phyloP scores from a whole-genome alignment of 2,329 filamentous ascomycete genomes.

The Pseudogymnoascus sp. region DNA sequence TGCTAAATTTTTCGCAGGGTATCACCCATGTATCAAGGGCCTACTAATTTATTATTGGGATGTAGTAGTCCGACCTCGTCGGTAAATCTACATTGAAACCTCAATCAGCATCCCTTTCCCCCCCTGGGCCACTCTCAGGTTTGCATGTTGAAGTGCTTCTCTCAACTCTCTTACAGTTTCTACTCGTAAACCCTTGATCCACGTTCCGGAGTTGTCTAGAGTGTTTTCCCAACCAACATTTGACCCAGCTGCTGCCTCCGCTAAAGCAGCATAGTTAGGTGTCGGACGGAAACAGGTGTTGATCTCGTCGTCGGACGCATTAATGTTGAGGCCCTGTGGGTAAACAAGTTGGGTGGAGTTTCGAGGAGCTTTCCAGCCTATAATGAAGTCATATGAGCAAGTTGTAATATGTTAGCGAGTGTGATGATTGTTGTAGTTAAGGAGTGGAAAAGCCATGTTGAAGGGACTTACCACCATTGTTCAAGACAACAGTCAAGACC shows the following conservation, averaged over 20 bases:
- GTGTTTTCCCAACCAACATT: slow-evolving; percentile 11
- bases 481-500: slow-evolving; percentile 46
- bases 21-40: too few relatives aligned
- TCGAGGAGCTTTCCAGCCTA: slow-evolving; percentile 53
- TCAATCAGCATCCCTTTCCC: background rate
- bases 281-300: slow-evolving; percentile 52
- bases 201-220: background rate
- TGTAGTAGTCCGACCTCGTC: too few relatives aligned
- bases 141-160: slow-evolving; percentile 2
- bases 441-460: background rate
- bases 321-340: slow-evolving; percentile 46
- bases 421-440: background rate
- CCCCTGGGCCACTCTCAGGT: background rate
- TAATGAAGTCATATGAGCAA: slow-evolving; percentile 12
- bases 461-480: slow-evolving; percentile 42
- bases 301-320: slow-evolving; percentile 51
- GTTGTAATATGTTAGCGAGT: background rate
- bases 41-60: too few relatives aligned
- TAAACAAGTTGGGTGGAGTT: slow-evolving; percentile 49
- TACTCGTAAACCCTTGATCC: slow-evolving; percentile 11
- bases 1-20: too few relatives aligned
- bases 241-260: slow-evolving; percentile 51
- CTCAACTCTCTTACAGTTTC: slow-evolving; percentile 5
- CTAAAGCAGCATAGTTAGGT: slow-evolving; percentile 52
- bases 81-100: background rate